These are phyloP conservation scores for Yueomyces sp. DNA, from an alignment of 805 yeast genomes.

Conservation along the genomic window DNA sequence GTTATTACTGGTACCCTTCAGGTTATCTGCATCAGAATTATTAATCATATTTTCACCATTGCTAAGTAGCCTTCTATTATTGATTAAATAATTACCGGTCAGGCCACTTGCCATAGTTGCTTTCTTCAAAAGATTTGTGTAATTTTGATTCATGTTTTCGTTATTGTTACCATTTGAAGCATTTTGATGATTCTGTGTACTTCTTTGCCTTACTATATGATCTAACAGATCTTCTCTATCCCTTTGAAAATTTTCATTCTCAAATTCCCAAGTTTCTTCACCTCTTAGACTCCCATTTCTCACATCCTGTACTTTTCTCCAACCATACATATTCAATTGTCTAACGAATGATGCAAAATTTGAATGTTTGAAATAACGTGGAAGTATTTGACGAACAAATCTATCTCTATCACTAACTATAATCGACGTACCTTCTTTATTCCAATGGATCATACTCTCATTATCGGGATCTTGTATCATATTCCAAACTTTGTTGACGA, in stretches of 20 bases:
- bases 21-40: not conserved
- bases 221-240: slow-evolving; percentile 79
- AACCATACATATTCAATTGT: slow-evolving; percentile 95
- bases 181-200: slow-evolving; percentile 2
- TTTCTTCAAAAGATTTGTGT: not conserved
- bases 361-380: slow-evolving; percentile 88
- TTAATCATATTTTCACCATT: not conserved
- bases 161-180: slow-evolving; percentile 1
- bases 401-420: slow-evolving; percentile 69
- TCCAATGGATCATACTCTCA: slow-evolving; percentile 66
- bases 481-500: slow-evolving; percentile 86
- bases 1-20: not conserved
- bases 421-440: slow-evolving; percentile 72
- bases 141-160: not conserved
- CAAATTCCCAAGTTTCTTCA: slow-evolving; percentile 85
- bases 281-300: slow-evolving; percentile 54
- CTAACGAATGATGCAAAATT: slow-evolving; percentile 94
- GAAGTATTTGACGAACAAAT: slow-evolving; percentile 73
- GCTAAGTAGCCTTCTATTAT: not conserved
- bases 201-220: slow-evolving; percentile 65
- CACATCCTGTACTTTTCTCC: slow-evolving; percentile 96
- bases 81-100: not conserved
- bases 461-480: slow-evolving; percentile 82
- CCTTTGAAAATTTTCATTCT: slow-evolving; percentile 62
- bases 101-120: not conserved